phyloP scores from a whole-genome alignment of 495 filamentous ascomycete species.

The Daldinia vernicosa region DNA sequence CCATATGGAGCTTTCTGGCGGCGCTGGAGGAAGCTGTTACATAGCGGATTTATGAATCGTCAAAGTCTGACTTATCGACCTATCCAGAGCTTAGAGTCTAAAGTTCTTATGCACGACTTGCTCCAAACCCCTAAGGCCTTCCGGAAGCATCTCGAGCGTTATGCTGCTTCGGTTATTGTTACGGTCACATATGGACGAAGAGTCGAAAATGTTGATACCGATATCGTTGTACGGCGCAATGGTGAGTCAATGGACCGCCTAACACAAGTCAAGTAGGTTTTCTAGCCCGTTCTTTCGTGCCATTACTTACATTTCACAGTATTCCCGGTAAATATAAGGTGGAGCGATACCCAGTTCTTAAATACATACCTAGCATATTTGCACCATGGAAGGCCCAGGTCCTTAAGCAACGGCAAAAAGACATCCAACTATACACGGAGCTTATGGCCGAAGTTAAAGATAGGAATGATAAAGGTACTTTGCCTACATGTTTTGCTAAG shows the following conservation, averaged over 20 bases:
- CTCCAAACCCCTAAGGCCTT: conserved; percentile 46
- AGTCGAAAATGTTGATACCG: conserved; percentile 62
- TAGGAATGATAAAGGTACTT: conserved; percentile 50
- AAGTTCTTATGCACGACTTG: conserved; percentile 59
- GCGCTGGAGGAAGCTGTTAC: conserved; percentile 63
- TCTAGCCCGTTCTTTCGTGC: not conserved
- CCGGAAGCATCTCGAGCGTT: conserved; percentile 58
- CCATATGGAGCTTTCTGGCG: conserved; percentile 63
- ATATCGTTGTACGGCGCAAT: conserved; percentile 61
- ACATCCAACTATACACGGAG: conserved; percentile 60
- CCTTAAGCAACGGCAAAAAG: conserved; percentile 58
- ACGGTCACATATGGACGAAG: conserved; percentile 67
- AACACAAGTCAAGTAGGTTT: conserved; percentile 61
- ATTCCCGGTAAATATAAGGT: conserved; percentile 68
- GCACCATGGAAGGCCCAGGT: conserved; percentile 67
- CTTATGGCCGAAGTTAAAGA: conserved; percentile 60
- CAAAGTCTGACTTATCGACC: conserved; percentile 63
- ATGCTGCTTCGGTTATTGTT: conserved; percentile 66
- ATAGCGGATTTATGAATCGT: conserved; percentile 63
- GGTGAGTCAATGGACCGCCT: conserved; percentile 65
- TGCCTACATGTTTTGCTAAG: conserved; percentile 61
- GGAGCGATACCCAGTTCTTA: conserved; percentile 65
- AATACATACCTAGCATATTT: conserved; percentile 60
- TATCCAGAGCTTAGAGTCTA: conserved; percentile 64
- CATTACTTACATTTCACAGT: conserved; percentile 21